Base-by-base conservation (phyloP, 139 green algal species). In the Pleodorina starrii region DNA sequence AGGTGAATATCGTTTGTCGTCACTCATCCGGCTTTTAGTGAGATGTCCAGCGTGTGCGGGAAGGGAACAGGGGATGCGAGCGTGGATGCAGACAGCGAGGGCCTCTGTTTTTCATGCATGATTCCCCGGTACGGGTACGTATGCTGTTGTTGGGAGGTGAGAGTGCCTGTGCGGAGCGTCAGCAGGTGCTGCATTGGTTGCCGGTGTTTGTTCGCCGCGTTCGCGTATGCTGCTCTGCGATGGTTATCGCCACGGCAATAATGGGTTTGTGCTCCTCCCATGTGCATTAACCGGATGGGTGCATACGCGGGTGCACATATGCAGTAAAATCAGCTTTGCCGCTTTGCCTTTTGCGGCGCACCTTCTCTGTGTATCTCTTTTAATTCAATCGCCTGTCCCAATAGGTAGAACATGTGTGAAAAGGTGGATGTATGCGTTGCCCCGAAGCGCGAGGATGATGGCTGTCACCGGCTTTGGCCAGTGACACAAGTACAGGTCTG, bases 311-410 rank as follows among this genome's bases (percentile, higher is more conserved):
- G 72, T 80, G 72, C 72, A 80, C 40, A 80, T 80, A 54, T 80
- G 38, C 72, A 80, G 72, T 80, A 80, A 80, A 40, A 43, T 80
- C 38, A 51, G 72, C 69, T 80, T 80, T 54, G 72, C 72, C 72
- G 57, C 72, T 42, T 80, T 57, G 72, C 72, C 72, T 80, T 32
- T 51, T 57, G 11, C 5, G 42, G 72, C 14, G 27, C 19, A 19
- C 43, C 40, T 60, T 29, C 74, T 63, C 44, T 82, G 46, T 82
- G 48, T 82, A 29, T 63, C 74, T 66, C 46, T 82, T 82, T 66
- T 82, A 7, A 82, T 82, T 82, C 43, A 82, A 63, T 80, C 40
- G 72, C 72, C 72, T 54, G 72, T 14, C 40, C 40, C 42, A 12
- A 50, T 80, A 80, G 72, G 72, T 80, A 80, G 72, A 80, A 40